A percentile compares a stretch with the other conserved stretches of the same genome.
Evolutionary conservation across 768 basidiomycete genomes (phyloP).

Genomic region (Russula griseocarnosa): DNA sequence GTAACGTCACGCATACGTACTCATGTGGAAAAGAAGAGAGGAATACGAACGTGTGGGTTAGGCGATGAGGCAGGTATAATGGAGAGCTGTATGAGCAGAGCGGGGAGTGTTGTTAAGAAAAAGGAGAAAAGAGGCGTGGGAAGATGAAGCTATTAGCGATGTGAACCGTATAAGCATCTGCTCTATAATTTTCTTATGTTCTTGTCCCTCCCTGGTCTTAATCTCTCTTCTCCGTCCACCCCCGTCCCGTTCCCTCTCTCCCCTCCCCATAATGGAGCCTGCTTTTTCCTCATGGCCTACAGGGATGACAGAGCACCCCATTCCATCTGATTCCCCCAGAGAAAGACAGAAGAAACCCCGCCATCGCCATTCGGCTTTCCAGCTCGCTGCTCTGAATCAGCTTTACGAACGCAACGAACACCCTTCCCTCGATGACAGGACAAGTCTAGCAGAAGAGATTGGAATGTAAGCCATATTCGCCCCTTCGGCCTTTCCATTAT

Average conservation of each 20-base stretch:
- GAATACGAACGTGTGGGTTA: background rate
- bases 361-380: slow-evolving; percentile 67
- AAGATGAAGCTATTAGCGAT: slow-evolving; percentile 29
- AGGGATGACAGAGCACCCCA: slow-evolving; percentile 24
- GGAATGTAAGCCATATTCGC: slow-evolving; percentile 58
- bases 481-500: background rate
- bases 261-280: slow-evolving; percentile 30
- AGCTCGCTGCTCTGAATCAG: slow-evolving; percentile 72
- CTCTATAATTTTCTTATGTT: slow-evolving; percentile 29
- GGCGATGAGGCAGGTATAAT: too few relatives aligned
- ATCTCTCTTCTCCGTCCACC: slow-evolving; percentile 20
- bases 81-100: background rate
- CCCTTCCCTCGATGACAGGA: slow-evolving; percentile 64
- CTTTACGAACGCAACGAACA: slow-evolving; percentile 76
- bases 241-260: slow-evolving; percentile 21
- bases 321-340: slow-evolving; percentile 32
- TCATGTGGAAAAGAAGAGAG: background rate
- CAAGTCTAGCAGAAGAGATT: slow-evolving; percentile 63
- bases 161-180: slow-evolving; percentile 27
- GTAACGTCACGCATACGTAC: too few relatives aligned
- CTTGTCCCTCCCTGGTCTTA: slow-evolving; percentile 6
- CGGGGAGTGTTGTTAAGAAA: background rate
- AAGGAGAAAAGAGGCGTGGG: slow-evolving; percentile 21
- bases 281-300: slow-evolving; percentile 31
- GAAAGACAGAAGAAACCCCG: slow-evolving; percentile 70